Conservation (phyloP, 2,329 filamentous ascomycete genomes). For the Trichoderma atroviride region DNA sequence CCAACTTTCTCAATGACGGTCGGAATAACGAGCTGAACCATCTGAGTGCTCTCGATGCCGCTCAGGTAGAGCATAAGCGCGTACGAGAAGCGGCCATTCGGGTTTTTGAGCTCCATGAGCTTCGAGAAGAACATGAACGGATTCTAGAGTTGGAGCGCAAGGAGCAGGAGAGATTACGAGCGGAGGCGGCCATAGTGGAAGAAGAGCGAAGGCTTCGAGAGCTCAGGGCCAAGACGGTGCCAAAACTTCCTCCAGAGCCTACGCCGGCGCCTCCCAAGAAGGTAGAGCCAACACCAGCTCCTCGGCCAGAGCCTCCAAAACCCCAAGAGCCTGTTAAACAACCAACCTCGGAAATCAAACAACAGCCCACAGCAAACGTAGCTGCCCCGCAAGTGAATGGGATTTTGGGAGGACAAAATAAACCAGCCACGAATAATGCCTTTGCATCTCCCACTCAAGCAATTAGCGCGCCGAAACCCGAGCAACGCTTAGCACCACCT, state of each 20-base stretch:
- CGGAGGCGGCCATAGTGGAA: constrained; percentile 49
- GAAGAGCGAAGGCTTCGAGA: constrained; percentile 54
- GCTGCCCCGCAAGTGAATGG: constrained; percentile 29
- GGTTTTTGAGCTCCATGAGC: constrained; percentile 51
- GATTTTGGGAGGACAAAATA: constrained; percentile 32
- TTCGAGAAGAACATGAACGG: constrained; percentile 48
- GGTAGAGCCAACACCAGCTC: constrained; percentile 27
- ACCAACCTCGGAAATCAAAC: constrained; percentile 15
- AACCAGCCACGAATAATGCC: constrained; percentile 31
- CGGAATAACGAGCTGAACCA: constrained; percentile 66
- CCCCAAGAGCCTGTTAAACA: constrained; percentile 30
- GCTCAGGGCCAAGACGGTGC: constrained; percentile 49
- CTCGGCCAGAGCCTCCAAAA: background rate
- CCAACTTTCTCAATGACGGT: constrained; percentile 63
- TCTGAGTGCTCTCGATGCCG: constrained; percentile 65
- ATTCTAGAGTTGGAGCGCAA: constrained; percentile 49
- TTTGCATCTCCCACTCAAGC: constrained; percentile 29
- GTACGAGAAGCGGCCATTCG: constrained; percentile 57
- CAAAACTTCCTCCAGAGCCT: constrained; percentile 46
- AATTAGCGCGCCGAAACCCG: background rate
- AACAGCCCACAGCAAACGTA: constrained; percentile 19
- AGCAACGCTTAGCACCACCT: constrained; percentile 22
- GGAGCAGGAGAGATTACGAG: constrained; percentile 50
- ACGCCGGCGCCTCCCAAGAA: constrained; percentile 36
- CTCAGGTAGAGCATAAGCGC: constrained; percentile 66